Base-by-base conservation (phyloP, 805 yeast species). In the Sungouiella thailandica region DNA sequence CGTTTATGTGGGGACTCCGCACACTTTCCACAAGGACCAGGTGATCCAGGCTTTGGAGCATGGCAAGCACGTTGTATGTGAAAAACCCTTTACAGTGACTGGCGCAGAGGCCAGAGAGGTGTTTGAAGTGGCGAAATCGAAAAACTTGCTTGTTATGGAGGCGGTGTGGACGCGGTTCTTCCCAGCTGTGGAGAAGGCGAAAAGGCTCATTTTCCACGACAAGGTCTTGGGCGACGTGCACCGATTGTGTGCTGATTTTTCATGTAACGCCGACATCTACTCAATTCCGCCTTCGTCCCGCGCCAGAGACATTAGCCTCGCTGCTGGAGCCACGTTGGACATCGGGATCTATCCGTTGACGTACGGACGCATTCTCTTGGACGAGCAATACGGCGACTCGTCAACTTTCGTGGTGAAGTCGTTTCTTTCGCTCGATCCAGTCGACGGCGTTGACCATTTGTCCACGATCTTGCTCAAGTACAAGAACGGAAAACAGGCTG, bases 151-250 rank as follows among this genome's bases (percentile, higher is more conserved):
- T 39, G 54, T 77, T 23, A 70, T 77, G 79, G 83, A 77, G 50
- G 83, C 74, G 4, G 67, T 72, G 33, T 74, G 80, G 80, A 67
- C 78, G 4, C 59, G 76, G 31, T 73, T 68, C 41, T 69, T 72
- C 57, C 82, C 82, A 2, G 39, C 71, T 4, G 49, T 67, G 14
- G 41, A 47, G 13, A 55, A 58, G 29, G 50, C 70, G 29, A 49
- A 63, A 34, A 37, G 58, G 19, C 52, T 58, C 36, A 40, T 74
- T 14, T 64, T 58, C 40, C 58, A 62, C 13, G 64, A 70, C 16
- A 59, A 62, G 36, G 51, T 58, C 10, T 42, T 76, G 26, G 83
- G 83, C 6, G 68, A 66, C 14, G 53, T 74, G 12, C 53, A 57
- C 43, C 57, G 78, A 28, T 50, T 74, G 20, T 44, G 46, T 37